Evolutionary conservation across 2,329 filamentous ascomycete species (phyloP).

Genomic region (Aureobasidium sp.): DNA sequence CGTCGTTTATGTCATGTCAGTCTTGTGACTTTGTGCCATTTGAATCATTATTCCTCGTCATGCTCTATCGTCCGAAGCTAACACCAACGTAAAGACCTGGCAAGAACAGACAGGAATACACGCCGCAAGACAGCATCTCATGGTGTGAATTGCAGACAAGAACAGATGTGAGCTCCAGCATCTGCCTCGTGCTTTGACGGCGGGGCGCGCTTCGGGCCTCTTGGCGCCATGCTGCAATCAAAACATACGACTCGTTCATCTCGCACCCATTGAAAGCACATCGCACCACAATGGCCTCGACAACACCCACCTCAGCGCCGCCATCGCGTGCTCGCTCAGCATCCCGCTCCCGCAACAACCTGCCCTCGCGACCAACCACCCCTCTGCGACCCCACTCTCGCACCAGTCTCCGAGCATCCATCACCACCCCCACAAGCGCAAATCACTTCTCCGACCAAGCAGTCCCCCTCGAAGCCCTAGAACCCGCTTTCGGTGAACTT

Average conservation of each 20-base stretch:
- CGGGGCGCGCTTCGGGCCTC: neutral
- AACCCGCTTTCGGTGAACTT: conserved; percentile 87
- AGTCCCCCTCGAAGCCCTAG: conserved; percentile 72
- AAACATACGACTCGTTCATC: neutral
- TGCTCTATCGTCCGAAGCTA: neutral
- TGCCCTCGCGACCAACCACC: conserved; percentile 74
- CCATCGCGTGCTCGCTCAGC: conserved; percentile 15
- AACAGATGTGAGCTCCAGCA: neutral
- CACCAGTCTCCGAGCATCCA: conserved; percentile 74
- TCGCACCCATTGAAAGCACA: neutral
- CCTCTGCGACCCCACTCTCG: conserved; percentile 85
- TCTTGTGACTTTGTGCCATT: neutral
- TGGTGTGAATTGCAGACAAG: neutral
- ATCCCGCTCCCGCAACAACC: conserved; percentile 28
- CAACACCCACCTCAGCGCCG: conserved; percentile 13
- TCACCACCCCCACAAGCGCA: conserved; percentile 36
- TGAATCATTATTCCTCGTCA: neutral
- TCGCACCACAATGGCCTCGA: neutral
- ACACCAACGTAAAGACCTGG: neutral
- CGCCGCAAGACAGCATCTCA: neutral
- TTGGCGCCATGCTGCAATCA: neutral
- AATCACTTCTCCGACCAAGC: conserved; percentile 40
- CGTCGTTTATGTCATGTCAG: neutral
- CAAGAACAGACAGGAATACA: neutral
- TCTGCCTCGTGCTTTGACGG: conserved; percentile 3